Percentiles rank a stretch among this genome's conserved stretches.
These are phyloP conservation scores for Cystoisospora suis DNA, from an alignment of 169 alveolate genomes.

Conservation along the genomic window DNA sequence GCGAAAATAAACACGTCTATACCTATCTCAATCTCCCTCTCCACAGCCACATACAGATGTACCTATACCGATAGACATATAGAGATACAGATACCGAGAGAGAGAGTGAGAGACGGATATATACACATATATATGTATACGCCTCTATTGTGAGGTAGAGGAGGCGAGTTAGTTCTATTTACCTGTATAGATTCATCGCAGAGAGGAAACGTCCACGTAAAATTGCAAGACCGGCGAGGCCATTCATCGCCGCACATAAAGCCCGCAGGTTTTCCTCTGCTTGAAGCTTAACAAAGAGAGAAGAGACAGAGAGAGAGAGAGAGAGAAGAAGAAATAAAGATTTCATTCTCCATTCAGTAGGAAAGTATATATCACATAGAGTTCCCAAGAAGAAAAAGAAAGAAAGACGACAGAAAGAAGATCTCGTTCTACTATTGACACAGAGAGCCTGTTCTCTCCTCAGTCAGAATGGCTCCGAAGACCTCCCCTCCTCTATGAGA, in stretches of 20 bases:
- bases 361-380: too few species aligned
- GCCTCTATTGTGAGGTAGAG: not conserved
- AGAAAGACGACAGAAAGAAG: too few species aligned
- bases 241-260: conserved; percentile 54
- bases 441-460: too few species aligned
- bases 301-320: not conserved
- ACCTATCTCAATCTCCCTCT: too few species aligned
- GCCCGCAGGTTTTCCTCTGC: conserved; percentile 54
- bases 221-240: conserved; percentile 60
- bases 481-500: too few species aligned
- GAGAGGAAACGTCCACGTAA: not conserved
- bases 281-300: conserved; percentile 38
- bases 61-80: too few species aligned
- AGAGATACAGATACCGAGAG: too few species aligned
- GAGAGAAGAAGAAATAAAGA: not conserved
- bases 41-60: too few species aligned
- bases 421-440: too few species aligned
- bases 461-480: too few species aligned
- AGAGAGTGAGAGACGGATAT: not conserved
- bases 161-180: not conserved
- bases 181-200: conserved; percentile 22
- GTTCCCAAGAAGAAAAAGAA: too few species aligned
- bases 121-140: not conserved
- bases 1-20: too few species aligned
- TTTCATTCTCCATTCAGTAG: not conserved